phyloP scores from a whole-genome alignment of 2,329 filamentous ascomycete genomes.

The Clarireedia homoeocarpa region DNA sequence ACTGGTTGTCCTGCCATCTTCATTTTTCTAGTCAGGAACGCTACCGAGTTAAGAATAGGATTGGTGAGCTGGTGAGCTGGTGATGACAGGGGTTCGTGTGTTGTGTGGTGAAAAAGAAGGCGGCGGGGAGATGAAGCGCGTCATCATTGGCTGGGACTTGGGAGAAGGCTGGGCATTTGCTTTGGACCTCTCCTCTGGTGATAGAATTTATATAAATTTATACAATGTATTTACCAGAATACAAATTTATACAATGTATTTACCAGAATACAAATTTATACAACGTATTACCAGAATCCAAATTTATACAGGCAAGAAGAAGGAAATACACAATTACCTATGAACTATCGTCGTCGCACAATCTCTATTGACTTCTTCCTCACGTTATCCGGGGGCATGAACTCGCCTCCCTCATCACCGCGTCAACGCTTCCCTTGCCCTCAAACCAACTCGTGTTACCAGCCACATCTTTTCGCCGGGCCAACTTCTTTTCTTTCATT shows the following conservation, averaged over 20 bases:
- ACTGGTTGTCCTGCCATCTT: slow-evolving; percentile 15
- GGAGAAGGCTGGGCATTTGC: neutral
- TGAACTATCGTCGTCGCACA: neutral
- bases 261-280: too few relatives aligned
- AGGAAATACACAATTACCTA: too few relatives aligned
- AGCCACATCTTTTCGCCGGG: neutral
- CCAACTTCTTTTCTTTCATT: neutral
- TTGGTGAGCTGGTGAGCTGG: neutral
- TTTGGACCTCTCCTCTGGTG: too few relatives aligned
- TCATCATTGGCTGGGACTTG: neutral
- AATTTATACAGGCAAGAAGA: too few relatives aligned
- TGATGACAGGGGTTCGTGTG: neutral
- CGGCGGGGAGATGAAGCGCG: neutral
- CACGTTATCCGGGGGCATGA: too few relatives aligned
- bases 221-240: too few relatives aligned
- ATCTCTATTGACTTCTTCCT: neutral
- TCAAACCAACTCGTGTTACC: neutral
- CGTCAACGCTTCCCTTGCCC: neutral
- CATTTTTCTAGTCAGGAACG: slow-evolving; percentile 4
- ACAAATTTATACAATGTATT: too few relatives aligned
- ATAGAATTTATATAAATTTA: too few relatives aligned
- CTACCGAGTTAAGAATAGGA: too few relatives aligned
- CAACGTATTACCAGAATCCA: too few relatives aligned
- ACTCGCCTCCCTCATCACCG: neutral
- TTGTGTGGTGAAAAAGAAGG: neutral